Base-by-base conservation (phyloP, 2,329 filamentous ascomycete species). In the Chrysosporium keratinophilum region DNA sequence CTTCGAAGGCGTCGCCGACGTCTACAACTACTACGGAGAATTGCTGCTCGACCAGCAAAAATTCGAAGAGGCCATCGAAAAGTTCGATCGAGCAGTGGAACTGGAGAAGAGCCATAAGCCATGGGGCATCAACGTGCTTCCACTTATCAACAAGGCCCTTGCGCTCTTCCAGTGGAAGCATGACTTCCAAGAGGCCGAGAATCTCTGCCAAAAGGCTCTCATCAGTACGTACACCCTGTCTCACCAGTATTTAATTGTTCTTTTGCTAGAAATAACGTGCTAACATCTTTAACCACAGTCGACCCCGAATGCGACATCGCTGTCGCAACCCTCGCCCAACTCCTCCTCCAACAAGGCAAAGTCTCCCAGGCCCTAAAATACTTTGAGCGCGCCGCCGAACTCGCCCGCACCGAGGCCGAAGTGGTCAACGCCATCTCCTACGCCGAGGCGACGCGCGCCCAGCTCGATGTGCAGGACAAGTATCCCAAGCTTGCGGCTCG, bases 21-120 rank as follows among this genome's bases (percentile, higher is more conserved):
- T 97, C 40, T 98, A 97, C 79, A 98, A 98, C 79, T 98, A 98
- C 80, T 97, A 95, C 66, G 93, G 93, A 65, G 93, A 98, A 76
- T 80, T 98, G 54, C 79, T 98, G 55, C 83, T 98, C 52, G 93
- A 98, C 76, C 93, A 97, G 76, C 85, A 88, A 72, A 95, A 96
- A 72, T 97, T 85, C 73, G 78, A 87, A 56, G 91, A 98, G 69
- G 93, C 93, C 23, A 89, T 98, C 59, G 87, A 95, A 75, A 95
- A 96, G 74, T 98, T 98, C 65, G 93, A 98, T 70, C 93, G 84
- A 23, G 93, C 93, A n/a, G 90, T 97, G 61, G 90, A 97, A 68
- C 91, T 97, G 85, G 93, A 98, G 80, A 94, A 93, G 77, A 83
- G 88, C 71, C 84, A 83, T 60, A 94, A 94, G 76, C 90, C 90